phyloP scores from a whole-genome alignment of 108 stramenopile genomes.

The Skeletonema potamos region DNA sequence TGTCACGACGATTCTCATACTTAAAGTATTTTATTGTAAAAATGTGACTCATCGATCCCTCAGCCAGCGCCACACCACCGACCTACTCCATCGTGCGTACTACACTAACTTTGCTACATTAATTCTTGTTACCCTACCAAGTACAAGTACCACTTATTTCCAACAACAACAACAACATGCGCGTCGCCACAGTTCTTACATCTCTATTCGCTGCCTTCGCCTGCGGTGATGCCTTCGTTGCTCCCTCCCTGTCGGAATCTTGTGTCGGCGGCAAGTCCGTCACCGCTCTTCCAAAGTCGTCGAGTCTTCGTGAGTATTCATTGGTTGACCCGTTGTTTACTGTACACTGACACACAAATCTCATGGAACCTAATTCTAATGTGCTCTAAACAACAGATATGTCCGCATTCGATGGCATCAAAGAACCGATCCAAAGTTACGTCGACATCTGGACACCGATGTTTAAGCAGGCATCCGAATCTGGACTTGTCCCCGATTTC shows the following conservation, averaged over 20 bases:
- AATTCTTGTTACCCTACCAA: neutral
- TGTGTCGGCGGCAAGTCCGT: neutral
- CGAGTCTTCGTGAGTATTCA: slow-evolving; percentile 10
- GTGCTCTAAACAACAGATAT: slow-evolving; percentile 3
- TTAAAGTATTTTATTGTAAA: no score
- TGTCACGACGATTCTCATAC: no score
- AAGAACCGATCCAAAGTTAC: slow-evolving; percentile 40
- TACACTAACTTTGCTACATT: no score
- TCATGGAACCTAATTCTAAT: neutral
- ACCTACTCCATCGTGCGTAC: neutral
- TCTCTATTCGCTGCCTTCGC: slow-evolving; percentile 6
- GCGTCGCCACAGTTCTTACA: neutral
- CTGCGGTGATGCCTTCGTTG: slow-evolving; percentile 15
- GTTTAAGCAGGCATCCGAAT: slow-evolving; percentile 36
- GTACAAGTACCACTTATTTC: neutral
- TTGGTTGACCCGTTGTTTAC: neutral
- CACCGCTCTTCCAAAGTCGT: slow-evolving; percentile 8
- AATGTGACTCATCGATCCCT: no score
- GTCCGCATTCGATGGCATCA: slow-evolving; percentile 41
- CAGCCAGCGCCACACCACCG: no score
- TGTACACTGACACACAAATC: neutral
- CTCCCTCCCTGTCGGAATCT: slow-evolving; percentile 8
- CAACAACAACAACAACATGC: neutral
- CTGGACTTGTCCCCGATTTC: slow-evolving; percentile 44
- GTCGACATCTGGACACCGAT: slow-evolving; percentile 49